Evolutionary conservation across 306 rosid species (phyloP).

Genomic region (Amphicarpaea edgeworthii): DNA sequence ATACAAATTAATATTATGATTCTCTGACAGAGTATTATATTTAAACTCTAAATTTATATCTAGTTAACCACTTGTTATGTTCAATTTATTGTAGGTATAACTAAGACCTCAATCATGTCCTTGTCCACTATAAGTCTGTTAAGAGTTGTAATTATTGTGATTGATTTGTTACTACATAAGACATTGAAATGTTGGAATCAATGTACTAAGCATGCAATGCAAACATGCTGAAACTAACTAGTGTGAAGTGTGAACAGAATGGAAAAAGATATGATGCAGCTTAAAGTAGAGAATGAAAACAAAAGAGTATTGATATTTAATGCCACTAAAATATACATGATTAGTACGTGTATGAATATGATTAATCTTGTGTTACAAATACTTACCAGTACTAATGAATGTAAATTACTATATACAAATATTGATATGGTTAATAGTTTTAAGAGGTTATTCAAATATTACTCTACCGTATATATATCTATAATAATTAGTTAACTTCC

Average conservation of each 20-base stretch:
- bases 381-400: no score
- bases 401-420: no score
- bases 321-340: no score
- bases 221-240: constrained; percentile 58
- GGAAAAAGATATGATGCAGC: neutral
- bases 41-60: neutral
- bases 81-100: neutral
- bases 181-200: constrained; percentile 4
- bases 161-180: neutral
- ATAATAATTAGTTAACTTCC: no score
- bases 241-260: neutral
- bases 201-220: neutral
- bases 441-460: no score
- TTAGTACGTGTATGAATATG: no score
- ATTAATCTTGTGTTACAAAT: no score
- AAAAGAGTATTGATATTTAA: no score
- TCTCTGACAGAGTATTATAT: no score
- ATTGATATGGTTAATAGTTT: no score
- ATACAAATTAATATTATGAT: no score
- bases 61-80: neutral
- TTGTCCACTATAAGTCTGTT: constrained; percentile 8
- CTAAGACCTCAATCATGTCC: neutral
- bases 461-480: no score
- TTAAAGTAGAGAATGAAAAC: neutral
- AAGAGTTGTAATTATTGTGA: neutral